phyloP scores from a whole-genome alignment of 441 rosid genomes.

The Populus hybrid region DNA sequence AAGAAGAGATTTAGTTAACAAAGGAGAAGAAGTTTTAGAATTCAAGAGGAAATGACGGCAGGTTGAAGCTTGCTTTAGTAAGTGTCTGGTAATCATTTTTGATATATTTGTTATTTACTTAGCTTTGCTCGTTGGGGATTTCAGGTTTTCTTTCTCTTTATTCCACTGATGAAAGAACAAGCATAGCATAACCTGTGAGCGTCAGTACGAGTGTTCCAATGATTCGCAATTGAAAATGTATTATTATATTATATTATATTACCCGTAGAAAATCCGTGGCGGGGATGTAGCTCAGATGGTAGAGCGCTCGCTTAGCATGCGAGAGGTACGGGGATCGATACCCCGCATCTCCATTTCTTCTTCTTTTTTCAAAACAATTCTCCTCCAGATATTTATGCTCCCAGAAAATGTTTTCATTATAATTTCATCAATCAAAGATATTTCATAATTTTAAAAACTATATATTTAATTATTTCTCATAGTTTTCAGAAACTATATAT shows the following conservation, averaged over 20 bases:
- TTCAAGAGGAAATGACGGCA: constrained; percentile 30
- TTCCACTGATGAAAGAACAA: neutral
- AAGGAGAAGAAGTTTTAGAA: neutral
- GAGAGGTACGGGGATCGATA: constrained; percentile 83
- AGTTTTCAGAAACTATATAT: no score
- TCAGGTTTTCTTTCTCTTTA: neutral
- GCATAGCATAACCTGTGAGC: neutral
- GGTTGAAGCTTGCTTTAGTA: constrained; percentile 26
- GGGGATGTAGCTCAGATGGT: constrained; percentile 99
- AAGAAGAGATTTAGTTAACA: constrained; percentile 14
- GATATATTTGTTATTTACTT: neutral
- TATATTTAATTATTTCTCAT: no score
- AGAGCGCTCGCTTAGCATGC: constrained; percentile 99
- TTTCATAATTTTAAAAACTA: no score
- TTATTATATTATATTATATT: no score
- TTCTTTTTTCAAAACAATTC: no score
- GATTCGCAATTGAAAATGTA: neutral
- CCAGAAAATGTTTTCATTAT: no score
- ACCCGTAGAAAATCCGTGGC: fast-evolving
- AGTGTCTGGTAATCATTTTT: constrained; percentile 46
- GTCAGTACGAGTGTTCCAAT: neutral
- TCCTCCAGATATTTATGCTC: no score
- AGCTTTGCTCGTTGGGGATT: no score
- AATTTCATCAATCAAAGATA: no score
- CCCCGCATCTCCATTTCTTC: constrained; percentile 42